Conservation (phyloP, 257 asterid genomes). For the Solanum bulbocastanum region DNA sequence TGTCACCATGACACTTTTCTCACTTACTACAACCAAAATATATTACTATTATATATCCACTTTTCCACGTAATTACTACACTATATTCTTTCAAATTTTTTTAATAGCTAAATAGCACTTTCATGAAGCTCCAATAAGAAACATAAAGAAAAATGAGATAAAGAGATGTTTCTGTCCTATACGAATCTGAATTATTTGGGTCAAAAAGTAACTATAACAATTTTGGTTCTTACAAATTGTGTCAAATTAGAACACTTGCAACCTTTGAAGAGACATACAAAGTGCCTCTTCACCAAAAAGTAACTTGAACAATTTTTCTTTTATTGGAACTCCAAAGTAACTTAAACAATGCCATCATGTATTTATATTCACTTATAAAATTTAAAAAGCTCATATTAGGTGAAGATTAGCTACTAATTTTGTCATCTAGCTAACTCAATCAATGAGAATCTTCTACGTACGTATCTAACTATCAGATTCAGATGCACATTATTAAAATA, state of each 20-base stretch:
- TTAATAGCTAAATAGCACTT: not conserved
- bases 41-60: not conserved
- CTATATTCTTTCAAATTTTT: not conserved
- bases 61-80: not conserved
- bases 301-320: not conserved
- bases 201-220: not conserved
- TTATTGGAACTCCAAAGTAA: not conserved
- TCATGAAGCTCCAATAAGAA: not conserved
- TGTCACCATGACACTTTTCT: not conserved
- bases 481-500: not conserved
- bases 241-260: not conserved
- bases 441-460: not conserved
- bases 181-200: not conserved
- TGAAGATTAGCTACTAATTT: not conserved
- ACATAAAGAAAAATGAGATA: not conserved
- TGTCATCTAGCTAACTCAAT: not conserved
- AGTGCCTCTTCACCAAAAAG: not conserved
- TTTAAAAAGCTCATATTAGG: not conserved
- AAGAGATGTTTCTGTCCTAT: not conserved
- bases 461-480: not conserved
- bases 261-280: not conserved
- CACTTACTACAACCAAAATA: not conserved
- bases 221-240: not conserved
- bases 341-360: not conserved
- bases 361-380: not conserved